Percentiles rank a stretch among this genome's conserved stretches.
These are phyloP conservation scores for Colletotrichum magnum DNA, from an alignment of 2,329 filamentous ascomycete genomes.

Conservation along the genomic window DNA sequence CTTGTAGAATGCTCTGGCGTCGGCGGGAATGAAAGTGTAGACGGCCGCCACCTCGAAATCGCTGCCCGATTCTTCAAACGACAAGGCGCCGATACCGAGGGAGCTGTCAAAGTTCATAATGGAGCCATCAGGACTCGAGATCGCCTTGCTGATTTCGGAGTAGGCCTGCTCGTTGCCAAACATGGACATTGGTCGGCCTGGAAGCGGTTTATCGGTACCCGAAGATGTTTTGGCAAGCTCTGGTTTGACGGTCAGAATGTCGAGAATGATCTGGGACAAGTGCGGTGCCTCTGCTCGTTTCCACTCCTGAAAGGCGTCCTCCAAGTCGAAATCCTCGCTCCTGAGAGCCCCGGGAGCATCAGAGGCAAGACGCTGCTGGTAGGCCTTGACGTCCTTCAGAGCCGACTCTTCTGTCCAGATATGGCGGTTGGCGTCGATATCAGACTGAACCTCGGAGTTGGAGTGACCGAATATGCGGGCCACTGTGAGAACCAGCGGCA, in stretches of 20 bases:
- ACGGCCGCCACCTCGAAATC: constrained; percentile 74
- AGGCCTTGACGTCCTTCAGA: constrained; percentile 90
- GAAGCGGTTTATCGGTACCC: constrained; percentile 55
- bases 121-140: constrained; percentile 62
- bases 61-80: constrained; percentile 69
- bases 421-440: constrained; percentile 85
- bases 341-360: constrained; percentile 83
- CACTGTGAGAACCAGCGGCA: constrained; percentile 92
- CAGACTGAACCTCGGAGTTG: constrained; percentile 84
- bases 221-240: constrained; percentile 86
- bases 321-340: constrained; percentile 88
- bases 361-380: constrained; percentile 89
- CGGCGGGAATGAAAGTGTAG: constrained; percentile 91
- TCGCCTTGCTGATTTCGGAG: constrained; percentile 65
- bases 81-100: constrained; percentile 76
- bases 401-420: constrained; percentile 94
- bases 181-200: constrained; percentile 62
- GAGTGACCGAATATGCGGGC: constrained; percentile 87
- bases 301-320: constrained; percentile 91
- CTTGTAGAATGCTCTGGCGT: constrained; percentile 87
- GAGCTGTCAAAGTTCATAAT: constrained; percentile 73
- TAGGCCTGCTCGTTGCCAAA: constrained; percentile 66
- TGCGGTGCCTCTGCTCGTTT: constrained; percentile 90
- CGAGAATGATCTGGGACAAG: constrained; percentile 92
- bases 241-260: constrained; percentile 88